Conservation (phyloP, 2,329 filamentous ascomycete genomes). For the Anisogramma anomala region DNA sequence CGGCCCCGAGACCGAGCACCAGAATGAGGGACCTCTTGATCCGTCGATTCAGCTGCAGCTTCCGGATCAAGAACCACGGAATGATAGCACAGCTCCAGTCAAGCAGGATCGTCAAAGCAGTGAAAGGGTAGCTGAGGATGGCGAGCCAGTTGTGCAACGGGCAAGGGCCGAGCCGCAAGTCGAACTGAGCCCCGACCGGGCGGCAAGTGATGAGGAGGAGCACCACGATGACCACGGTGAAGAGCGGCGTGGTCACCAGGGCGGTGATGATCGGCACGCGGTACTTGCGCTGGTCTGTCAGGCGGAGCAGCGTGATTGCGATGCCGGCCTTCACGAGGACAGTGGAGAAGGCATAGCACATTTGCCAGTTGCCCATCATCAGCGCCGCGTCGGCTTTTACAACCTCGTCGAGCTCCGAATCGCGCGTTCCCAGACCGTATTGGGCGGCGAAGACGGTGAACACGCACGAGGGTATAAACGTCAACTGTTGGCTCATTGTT, state of each 20-base stretch:
- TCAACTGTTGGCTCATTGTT: not conserved
- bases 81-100: constrained; percentile 19
- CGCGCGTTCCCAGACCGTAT: not conserved
- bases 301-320: not conserved
- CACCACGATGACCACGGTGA: not conserved
- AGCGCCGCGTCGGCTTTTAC: not conserved
- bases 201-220: constrained; percentile 25
- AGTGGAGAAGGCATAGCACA: constrained; percentile 1
- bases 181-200: constrained; percentile 2
- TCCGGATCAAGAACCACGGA: constrained; percentile 28
- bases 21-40: constrained; percentile 29
- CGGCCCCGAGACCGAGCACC: constrained; percentile 32
- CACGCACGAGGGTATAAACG: not conserved
- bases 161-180: not conserved
- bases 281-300: constrained; percentile 20
- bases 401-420: constrained; percentile 1
- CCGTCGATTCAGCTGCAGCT: constrained; percentile 29
- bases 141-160: not conserved
- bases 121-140: constrained; percentile 6
- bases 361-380: constrained; percentile 1
- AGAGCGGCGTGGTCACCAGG: not conserved
- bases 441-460: not conserved
- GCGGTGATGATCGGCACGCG: not conserved
- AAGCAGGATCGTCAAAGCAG: not conserved
- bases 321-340: constrained; percentile 4